These are phyloP conservation scores for Corynespora cassiicola DNA, from an alignment of 2,329 filamentous ascomycete genomes.

Conservation along the genomic window DNA sequence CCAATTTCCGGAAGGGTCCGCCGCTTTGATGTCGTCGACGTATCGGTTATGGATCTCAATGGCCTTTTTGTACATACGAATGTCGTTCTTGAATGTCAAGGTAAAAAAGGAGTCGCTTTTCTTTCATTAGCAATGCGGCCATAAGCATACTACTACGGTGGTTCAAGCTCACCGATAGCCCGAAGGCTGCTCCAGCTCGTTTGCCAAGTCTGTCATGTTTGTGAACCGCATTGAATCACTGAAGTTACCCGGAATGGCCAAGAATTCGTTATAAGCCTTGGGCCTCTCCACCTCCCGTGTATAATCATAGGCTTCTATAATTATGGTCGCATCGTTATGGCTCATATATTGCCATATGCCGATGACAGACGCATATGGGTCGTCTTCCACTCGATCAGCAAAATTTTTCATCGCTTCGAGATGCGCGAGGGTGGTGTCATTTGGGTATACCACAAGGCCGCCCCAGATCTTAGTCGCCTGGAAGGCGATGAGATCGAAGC, in stretches of 20 bases:
- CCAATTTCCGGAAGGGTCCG: conserved; percentile 38
- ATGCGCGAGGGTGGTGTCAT: too few species aligned
- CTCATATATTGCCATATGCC: too few species aligned
- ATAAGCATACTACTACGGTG: too few species aligned
- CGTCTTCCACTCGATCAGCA: background rate
- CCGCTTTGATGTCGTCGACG: conserved; percentile 37
- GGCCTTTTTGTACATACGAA: conserved; percentile 44
- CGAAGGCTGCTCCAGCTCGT: conserved; percentile 24
- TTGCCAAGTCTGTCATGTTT: conserved; percentile 30
- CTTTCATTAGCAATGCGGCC: background rate
- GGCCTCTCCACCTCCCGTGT: conserved; percentile 22
- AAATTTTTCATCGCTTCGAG: background rate
- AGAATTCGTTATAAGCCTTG: conserved; percentile 26
- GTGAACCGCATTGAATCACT: conserved; percentile 27
- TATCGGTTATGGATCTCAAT: conserved; percentile 50
- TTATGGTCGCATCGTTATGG: too few species aligned
- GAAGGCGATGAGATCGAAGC: conserved; percentile 27
- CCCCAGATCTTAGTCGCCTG: conserved; percentile 20
- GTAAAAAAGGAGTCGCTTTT: conserved; percentile 20
- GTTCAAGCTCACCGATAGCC: conserved; percentile 15
- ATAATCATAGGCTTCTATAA: conserved; percentile 31
- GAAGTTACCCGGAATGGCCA: conserved; percentile 29
- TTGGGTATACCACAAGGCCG: conserved; percentile 16
- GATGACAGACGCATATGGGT: background rate
- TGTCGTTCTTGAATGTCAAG: conserved; percentile 40